Conservation (phyloP, 2,329 filamentous ascomycete genomes). For the Alternaria arbusti region DNA sequence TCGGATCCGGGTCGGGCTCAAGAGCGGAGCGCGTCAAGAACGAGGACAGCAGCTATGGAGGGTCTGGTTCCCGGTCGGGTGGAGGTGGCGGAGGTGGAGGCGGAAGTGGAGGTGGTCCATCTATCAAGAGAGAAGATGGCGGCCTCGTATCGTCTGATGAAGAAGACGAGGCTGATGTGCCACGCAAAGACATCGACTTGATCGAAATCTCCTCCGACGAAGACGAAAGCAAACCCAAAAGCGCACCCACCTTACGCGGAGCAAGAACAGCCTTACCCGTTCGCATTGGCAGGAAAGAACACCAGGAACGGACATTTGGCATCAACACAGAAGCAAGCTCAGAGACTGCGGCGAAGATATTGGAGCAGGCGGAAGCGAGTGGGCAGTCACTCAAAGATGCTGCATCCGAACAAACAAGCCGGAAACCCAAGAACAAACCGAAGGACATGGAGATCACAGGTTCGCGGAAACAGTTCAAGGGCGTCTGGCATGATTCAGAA, state of each 20-base stretch:
- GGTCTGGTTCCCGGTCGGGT: conserved; percentile 20
- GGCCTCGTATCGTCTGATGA: conserved; percentile 57
- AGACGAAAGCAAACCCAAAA: conserved; percentile 43
- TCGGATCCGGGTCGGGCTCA: conserved; percentile 37
- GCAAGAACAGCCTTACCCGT: conserved; percentile 52
- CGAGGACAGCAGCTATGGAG: conserved; percentile 34
- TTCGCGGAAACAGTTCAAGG: conserved; percentile 52
- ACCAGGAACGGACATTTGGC: conserved; percentile 60
- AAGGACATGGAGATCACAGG: conserved; percentile 54
- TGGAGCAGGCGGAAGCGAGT: conserved; percentile 42
- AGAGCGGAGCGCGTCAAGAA: conserved; percentile 40
- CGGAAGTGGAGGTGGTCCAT: conserved; percentile 19
- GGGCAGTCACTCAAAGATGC: conserved; percentile 28
- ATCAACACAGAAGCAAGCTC: conserved; percentile 62
- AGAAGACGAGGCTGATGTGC: conserved; percentile 54
- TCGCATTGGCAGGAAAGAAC: conserved; percentile 62
- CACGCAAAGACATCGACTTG: conserved; percentile 63
- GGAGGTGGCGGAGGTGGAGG: conserved; percentile 18
- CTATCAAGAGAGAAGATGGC: conserved; percentile 43
- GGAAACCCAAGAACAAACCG: conserved; percentile 50
- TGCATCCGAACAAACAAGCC: conserved; percentile 22
- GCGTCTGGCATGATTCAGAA: conserved; percentile 53
- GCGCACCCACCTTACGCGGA: conserved; percentile 24
- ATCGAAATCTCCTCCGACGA: conserved; percentile 65
- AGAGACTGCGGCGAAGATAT: conserved; percentile 52